These are phyloP conservation scores for Penicillium macrosclerotiorum DNA, from an alignment of 495 filamentous ascomycete genomes.

Conservation along the genomic window DNA sequence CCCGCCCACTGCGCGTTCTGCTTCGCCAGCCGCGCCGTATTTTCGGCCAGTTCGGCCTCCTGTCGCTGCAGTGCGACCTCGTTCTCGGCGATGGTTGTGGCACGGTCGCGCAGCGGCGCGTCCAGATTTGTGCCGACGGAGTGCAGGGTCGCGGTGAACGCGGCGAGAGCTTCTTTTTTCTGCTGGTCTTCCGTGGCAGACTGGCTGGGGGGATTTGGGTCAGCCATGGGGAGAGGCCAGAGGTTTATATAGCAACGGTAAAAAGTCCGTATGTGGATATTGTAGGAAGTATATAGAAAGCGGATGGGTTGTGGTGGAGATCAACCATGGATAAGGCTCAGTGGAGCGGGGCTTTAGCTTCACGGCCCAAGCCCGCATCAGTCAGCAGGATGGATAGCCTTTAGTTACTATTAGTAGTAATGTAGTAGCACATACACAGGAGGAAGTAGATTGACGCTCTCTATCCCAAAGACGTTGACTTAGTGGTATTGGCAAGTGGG, in stretches of 20 bases:
- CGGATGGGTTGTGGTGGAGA: too few species aligned
- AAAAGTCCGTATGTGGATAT: not conserved
- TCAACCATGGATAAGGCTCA: too few species aligned
- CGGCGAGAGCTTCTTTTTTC: conserved; percentile 63
- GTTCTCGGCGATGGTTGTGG: conserved; percentile 73
- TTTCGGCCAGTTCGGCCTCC: conserved; percentile 63
- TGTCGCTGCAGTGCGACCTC: conserved; percentile 66
- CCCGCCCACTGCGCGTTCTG: conserved; percentile 71
- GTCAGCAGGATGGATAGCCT: too few species aligned
- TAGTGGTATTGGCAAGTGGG: too few species aligned
- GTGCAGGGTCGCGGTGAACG: conserved; percentile 73
- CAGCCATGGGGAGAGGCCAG: not conserved
- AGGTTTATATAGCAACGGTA: not conserved
- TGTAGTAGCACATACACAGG: too few species aligned
- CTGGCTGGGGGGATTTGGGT: not conserved
- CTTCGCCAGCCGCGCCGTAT: conserved; percentile 62
- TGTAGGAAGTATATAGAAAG: too few species aligned
- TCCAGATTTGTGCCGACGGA: conserved; percentile 70
- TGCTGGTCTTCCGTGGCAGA: conserved; percentile 15
- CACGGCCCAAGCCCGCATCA: too few species aligned
- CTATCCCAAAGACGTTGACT: too few species aligned
- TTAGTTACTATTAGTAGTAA: too few species aligned
- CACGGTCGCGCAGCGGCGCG: conserved; percentile 68
- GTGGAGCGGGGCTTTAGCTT: too few species aligned
- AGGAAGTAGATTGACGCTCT: too few species aligned